Percentiles rank a stretch among this genome's conserved stretches.
Conservation (phyloP, 2,329 filamentous ascomycete species). For the Aspergillus pseudonomiae region DNA sequence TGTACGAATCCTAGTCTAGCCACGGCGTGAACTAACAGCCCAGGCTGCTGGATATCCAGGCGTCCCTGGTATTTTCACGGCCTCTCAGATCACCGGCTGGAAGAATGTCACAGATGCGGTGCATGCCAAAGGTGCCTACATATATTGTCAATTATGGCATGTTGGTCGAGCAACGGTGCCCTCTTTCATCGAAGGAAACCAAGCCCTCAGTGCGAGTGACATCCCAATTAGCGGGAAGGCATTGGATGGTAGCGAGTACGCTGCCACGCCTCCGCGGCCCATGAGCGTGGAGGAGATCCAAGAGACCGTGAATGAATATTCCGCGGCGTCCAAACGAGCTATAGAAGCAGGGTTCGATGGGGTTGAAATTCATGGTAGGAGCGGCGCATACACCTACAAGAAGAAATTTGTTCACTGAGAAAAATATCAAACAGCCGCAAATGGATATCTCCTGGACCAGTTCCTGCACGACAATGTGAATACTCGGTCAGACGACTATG, state of each 20-base stretch:
- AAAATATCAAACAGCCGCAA: slow-evolving; percentile 28
- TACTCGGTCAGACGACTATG: slow-evolving; percentile 54
- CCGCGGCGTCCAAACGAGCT: slow-evolving; percentile 46
- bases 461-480: slow-evolving; percentile 65
- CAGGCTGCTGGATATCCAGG: slow-evolving; percentile 34
- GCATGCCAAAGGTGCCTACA: slow-evolving; percentile 34
- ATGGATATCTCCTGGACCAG: slow-evolving; percentile 68
- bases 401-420: neutral
- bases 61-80: slow-evolving; percentile 35
- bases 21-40: neutral
- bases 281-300: slow-evolving; percentile 47
- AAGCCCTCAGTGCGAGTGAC: neutral
- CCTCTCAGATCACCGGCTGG: slow-evolving; percentile 35
- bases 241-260: neutral
- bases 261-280: neutral
- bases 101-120: slow-evolving; percentile 37
- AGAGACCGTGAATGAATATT: slow-evolving; percentile 41
- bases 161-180: slow-evolving; percentile 35
- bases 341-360: slow-evolving; percentile 55
- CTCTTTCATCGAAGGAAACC: neutral
- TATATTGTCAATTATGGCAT: slow-evolving; percentile 41
- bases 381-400: no score
- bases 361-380: slow-evolving; percentile 49
- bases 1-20: neutral
- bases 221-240: neutral